Conservation (phyloP, 2,329 filamentous ascomycete species). For the Scedosporium boydii region DNA sequence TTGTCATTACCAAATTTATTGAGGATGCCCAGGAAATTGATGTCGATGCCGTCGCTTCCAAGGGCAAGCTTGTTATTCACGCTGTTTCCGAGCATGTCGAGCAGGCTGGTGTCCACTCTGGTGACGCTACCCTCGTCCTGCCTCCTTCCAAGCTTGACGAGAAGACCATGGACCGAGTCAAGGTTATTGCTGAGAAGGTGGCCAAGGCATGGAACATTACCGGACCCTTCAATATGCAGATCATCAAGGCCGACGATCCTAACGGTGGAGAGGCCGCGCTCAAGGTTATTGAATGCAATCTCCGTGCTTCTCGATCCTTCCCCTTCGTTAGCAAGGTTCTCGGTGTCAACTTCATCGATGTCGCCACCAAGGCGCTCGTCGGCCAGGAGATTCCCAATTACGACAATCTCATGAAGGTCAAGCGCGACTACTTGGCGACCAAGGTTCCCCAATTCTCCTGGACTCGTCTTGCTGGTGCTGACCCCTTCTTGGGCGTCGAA, state of each 20-base stretch:
- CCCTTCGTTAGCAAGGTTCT: constrained; percentile 97
- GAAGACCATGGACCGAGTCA: constrained; percentile 71
- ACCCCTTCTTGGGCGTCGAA: constrained; percentile 95
- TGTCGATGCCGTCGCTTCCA: constrained; percentile 81
- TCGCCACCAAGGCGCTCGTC: constrained; percentile 85
- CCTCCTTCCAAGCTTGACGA: constrained; percentile 75
- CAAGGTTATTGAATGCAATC: constrained; percentile 97
- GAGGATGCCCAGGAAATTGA: constrained; percentile 95
- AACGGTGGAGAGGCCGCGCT: constrained; percentile 66
- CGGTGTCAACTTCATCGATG: constrained; percentile 92
- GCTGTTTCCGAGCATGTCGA: constrained; percentile 94
- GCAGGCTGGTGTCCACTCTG: constrained; percentile 95
- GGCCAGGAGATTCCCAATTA: constrained; percentile 77
- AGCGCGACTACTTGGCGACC: constrained; percentile 88
- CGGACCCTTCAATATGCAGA: constrained; percentile 99
- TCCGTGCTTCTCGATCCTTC: constrained; percentile 94
- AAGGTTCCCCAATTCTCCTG: constrained; percentile 99
- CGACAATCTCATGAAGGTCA: constrained; percentile 76
- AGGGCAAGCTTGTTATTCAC: constrained; percentile 81
- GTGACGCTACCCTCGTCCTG: constrained; percentile 88
- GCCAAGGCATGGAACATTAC: constrained; percentile 96
- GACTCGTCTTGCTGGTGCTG: constrained; percentile 93
- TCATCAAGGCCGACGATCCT: constrained; percentile 81
- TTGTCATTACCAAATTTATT: constrained; percentile 98
- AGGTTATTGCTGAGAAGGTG: constrained; percentile 93